Evolutionary conservation across 805 yeast genomes (phyloP).

Genomic region (Grigorovia humatica): DNA sequence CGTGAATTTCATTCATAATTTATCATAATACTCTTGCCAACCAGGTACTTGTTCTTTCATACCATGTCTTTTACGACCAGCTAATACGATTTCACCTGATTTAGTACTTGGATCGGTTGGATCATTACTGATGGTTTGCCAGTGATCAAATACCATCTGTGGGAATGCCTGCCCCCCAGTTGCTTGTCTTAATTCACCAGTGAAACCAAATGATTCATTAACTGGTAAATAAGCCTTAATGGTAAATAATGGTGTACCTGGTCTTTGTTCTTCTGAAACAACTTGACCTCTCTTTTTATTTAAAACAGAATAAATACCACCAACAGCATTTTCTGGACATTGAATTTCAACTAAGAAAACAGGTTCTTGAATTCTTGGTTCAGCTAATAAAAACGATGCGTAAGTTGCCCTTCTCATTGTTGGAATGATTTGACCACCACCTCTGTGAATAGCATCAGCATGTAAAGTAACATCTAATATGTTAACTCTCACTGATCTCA

Average conservation of each 20-base stretch:
- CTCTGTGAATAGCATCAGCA: slow-evolving; percentile 99
- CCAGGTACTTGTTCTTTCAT: slow-evolving; percentile 95
- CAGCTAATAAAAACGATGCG: slow-evolving; percentile 96
- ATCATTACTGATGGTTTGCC: slow-evolving; percentile 86
- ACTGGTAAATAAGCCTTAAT: slow-evolving; percentile 99
- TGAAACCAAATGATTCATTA: slow-evolving; percentile 99
- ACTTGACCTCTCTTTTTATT: slow-evolving; percentile 99
- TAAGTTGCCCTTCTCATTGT: slow-evolving; percentile 99
- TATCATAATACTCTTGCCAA: slow-evolving; percentile 97
- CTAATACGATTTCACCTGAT: slow-evolving; percentile 54
- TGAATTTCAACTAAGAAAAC: slow-evolving; percentile 98
- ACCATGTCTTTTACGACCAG: slow-evolving; percentile 91
- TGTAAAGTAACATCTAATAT: slow-evolving; percentile 97
- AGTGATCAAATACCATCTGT: slow-evolving; percentile 99
- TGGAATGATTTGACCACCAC: slow-evolving; percentile 99
- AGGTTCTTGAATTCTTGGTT: slow-evolving; percentile 99
- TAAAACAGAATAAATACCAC: slow-evolving; percentile 99
- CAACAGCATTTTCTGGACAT: slow-evolving; percentile 98
- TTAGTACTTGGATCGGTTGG: slow-evolving; percentile 75
- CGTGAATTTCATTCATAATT: slow-evolving; percentile 40
- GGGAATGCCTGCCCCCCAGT: slow-evolving; percentile 99
- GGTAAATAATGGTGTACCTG: slow-evolving; percentile 99
- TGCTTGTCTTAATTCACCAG: slow-evolving; percentile 98
- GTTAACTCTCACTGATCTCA: slow-evolving; percentile 95
- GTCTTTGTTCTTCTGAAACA: slow-evolving; percentile 98